Evolutionary conservation across 73 alveolate species (phyloP).

Genomic region (Paramecium octaurelia): DNA sequence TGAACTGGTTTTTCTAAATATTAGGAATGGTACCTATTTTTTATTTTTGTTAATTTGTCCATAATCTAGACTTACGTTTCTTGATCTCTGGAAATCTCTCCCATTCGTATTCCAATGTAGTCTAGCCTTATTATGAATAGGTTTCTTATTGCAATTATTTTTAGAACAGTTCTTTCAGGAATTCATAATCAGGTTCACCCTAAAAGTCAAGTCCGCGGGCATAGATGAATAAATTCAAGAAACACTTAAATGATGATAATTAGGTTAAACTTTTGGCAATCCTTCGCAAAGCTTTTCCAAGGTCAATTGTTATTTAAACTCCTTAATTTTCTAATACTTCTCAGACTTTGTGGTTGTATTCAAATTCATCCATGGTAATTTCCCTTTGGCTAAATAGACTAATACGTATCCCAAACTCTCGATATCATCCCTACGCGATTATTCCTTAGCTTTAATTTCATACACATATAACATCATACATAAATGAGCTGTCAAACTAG

Average conservation of each 20-base stretch:
- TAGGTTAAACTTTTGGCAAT: conserved; percentile 62
- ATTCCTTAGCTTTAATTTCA: conserved; percentile 45
- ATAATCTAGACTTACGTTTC: neutral
- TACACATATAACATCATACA: conserved; percentile 46
- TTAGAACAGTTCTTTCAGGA: conserved; percentile 56
- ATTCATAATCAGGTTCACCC: conserved; percentile 70
- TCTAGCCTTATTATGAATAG: neutral
- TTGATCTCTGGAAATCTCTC: neutral
- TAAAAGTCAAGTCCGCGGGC: conserved; percentile 65
- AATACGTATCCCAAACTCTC: conserved; percentile 74
- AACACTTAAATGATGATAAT: conserved; percentile 17
- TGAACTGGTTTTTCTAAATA: neutral
- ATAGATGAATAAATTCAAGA: conserved; percentile 49
- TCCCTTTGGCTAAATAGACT: conserved; percentile 64
- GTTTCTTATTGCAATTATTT: neutral
- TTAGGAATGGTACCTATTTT: neutral
- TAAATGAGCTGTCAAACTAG: conserved; percentile 90
- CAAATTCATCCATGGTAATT: conserved; percentile 70
- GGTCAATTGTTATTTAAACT: neutral
- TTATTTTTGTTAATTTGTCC: neutral
- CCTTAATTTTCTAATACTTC: conserved; percentile 20
- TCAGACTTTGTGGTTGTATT: conserved; percentile 61
- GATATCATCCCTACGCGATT: conserved; percentile 78
- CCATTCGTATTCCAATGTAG: neutral
- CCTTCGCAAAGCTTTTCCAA: conserved; percentile 64